Conservation (phyloP, 495 filamentous ascomycete genomes). For the Xylaria grammica region DNA sequence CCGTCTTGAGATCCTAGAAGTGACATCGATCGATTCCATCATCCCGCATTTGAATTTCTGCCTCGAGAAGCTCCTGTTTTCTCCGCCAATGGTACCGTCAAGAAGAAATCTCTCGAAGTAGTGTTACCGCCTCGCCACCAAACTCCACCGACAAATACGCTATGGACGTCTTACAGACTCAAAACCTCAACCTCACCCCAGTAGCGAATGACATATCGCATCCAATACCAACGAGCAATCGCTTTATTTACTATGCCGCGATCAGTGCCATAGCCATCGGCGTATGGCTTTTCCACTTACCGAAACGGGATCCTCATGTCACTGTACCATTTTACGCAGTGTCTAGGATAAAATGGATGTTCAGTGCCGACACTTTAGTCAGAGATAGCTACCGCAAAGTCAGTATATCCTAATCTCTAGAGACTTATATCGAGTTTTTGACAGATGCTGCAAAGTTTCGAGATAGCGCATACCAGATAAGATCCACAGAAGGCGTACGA, state of each 20-base stretch:
- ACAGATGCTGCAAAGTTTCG: conserved; percentile 33
- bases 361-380: conserved; percentile 39
- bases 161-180: conserved; percentile 29
- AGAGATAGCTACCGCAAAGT: conserved; percentile 45
- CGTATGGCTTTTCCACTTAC: conserved; percentile 33
- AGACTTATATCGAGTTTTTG: neutral
- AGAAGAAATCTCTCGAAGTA: neutral
- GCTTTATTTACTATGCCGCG: conserved; percentile 39
- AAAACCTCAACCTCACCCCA: conserved; percentile 28
- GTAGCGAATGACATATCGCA: conserved; percentile 25
- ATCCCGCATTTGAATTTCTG: neutral
- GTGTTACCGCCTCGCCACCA: neutral
- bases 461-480: conserved; percentile 44
- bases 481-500: conserved; percentile 45
- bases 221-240: conserved; percentile 26
- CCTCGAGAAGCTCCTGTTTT: neutral
- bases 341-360: conserved; percentile 43
- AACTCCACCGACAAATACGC: neutral
- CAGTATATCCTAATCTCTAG: neutral
- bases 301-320: conserved; percentile 30
- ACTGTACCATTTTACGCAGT: conserved; percentile 40
- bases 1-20: neutral
- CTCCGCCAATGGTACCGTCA: conserved; percentile 6
- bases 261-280: conserved; percentile 30
- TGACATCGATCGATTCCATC: neutral